These are phyloP conservation scores for Penicillium occitanis DNA, from an alignment of 2,329 filamentous ascomycete genomes.

Conservation along the genomic window DNA sequence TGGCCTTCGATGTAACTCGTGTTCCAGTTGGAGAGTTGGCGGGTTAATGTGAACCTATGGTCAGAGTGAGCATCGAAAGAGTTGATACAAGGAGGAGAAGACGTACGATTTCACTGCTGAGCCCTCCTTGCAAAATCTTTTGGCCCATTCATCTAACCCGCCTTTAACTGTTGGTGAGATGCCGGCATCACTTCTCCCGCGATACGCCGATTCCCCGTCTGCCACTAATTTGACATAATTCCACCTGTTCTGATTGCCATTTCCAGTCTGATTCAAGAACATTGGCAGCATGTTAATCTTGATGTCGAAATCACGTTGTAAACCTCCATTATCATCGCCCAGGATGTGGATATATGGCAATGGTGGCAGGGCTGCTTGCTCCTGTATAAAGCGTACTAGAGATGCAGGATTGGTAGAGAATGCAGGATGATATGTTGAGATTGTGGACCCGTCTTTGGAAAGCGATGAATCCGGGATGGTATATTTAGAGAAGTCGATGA, in stretches of 20 bases:
- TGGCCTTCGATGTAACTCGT: conserved; percentile 28
- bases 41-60: conserved; percentile 20
- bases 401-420: conserved; percentile 26
- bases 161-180: conserved; percentile 20
- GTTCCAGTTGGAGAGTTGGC: conserved; percentile 23
- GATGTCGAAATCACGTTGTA: conserved; percentile 29
- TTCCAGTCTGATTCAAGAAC: conserved; percentile 17
- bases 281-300: conserved; percentile 30
- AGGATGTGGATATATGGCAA: conserved; percentile 30
- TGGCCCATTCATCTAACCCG: conserved; percentile 26
- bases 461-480: conserved; percentile 27
- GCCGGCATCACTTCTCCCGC: conserved; percentile 18
- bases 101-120: conserved; percentile 23
- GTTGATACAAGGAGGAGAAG: no score
- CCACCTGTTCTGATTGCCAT: conserved; percentile 19
- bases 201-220: conserved; percentile 22
- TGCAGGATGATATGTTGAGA: conserved; percentile 28
- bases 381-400: conserved; percentile 29
- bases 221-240: conserved; percentile 25
- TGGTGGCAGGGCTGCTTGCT: conserved; percentile 32
- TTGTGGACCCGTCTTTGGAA: conserved; percentile 28
- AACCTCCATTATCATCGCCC: conserved; percentile 22
- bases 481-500: conserved; percentile 30
- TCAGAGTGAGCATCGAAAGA: no score
- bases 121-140: conserved; percentile 27